Conservation (phyloP, 352 stramenopile genomes). For the Phytophthora fragariaefolia region DNA sequence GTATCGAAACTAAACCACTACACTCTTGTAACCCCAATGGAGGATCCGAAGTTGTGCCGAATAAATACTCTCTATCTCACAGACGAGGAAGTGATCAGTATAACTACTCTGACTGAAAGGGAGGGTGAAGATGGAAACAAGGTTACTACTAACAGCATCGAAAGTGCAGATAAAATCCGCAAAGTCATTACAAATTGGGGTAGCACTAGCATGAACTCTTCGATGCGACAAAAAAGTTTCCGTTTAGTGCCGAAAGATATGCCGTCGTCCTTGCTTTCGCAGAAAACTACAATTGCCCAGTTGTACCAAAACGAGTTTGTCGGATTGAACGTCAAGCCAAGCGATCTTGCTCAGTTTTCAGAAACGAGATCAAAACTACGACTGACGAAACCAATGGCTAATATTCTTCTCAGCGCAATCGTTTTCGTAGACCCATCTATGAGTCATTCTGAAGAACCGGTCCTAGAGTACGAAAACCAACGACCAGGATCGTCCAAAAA, state of each 20-base stretch:
- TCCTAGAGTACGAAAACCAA: not conserved
- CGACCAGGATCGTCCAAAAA: not conserved
- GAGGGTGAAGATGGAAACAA: constrained; percentile 2
- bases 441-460: not conserved
- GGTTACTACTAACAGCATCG: not conserved
- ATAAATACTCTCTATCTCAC: constrained; percentile 69
- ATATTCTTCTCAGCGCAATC: constrained; percentile 52
- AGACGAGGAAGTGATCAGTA: constrained; percentile 55
- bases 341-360: constrained; percentile 42
- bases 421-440: constrained; percentile 48
- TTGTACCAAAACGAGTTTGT: constrained; percentile 54
- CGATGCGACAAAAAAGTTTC: constrained; percentile 31
- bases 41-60: constrained; percentile 32
- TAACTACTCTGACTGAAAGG: constrained; percentile 9
- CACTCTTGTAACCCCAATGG: constrained; percentile 44
- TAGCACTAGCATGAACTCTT: constrained; percentile 29
- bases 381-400: constrained; percentile 50
- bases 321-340: constrained; percentile 49
- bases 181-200: constrained; percentile 23
- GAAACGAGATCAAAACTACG: constrained; percentile 46
- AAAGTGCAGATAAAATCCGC: constrained; percentile 2
- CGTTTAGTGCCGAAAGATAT: constrained; percentile 8
- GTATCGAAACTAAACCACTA: constrained; percentile 69
- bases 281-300: constrained; percentile 35
- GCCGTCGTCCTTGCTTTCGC: constrained; percentile 2